phyloP scores from a whole-genome alignment of 805 yeast genomes.

The Saccharomycopsis malanga region DNA sequence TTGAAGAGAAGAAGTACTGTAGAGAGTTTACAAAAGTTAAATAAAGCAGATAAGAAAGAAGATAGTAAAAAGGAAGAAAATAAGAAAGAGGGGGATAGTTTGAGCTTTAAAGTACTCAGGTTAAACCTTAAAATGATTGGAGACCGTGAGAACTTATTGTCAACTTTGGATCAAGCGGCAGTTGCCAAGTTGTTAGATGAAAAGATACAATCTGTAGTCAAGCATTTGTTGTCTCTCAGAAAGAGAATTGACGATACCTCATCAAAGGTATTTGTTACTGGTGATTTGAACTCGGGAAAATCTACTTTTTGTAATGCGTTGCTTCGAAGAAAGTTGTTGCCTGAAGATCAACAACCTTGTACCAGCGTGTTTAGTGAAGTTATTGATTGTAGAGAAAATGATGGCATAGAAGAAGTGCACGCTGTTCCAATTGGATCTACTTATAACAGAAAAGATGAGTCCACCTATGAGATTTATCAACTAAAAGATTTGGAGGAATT shows the following conservation, averaged over 20 bases:
- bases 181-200: conserved; percentile 63
- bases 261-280: conserved; percentile 92
- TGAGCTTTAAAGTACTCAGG: conserved; percentile 37
- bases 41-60: conserved; percentile 22
- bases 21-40: conserved; percentile 27
- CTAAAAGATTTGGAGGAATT: conserved; percentile 56
- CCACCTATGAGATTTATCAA: conserved; percentile 53
- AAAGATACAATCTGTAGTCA: conserved; percentile 55
- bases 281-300: conserved; percentile 95
- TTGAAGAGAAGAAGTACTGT: conserved; percentile 23
- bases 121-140: conserved; percentile 51
- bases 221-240: conserved; percentile 63
- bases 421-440: conserved; percentile 59
- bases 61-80: conserved; percentile 22
- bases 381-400: conserved; percentile 71
- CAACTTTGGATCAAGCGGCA: conserved; percentile 58
- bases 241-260: conserved; percentile 86
- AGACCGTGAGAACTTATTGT: conserved; percentile 36
- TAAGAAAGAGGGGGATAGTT: conserved; percentile 21
- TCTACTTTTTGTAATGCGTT: conserved; percentile 93
- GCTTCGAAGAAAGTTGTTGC: conserved; percentile 66
- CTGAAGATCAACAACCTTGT: conserved; percentile 97
- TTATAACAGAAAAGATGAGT: conserved; percentile 50
- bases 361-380: conserved; percentile 96
- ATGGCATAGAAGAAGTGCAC: conserved; percentile 82